Base-by-base conservation (phyloP, 345 rosid species). In the Brassica nigra region DNA sequence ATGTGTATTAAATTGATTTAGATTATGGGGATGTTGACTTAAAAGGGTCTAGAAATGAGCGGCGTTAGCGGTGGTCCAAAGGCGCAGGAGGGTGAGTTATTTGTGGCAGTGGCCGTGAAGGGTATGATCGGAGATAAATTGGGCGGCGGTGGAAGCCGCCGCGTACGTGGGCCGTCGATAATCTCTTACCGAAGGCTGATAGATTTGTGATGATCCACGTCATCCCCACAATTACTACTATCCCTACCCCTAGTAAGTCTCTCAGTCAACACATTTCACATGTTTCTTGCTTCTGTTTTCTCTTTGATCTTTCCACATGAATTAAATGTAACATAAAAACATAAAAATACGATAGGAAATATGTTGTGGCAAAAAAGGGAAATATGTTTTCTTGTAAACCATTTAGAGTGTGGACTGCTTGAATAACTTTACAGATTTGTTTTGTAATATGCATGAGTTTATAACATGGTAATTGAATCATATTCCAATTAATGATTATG, bases 101-200 rank as follows among this genome's bases (percentile, higher is more conserved):
- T 85, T 4, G 91, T 88, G 37, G 96, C 87, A n/a, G 87, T 92
- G 58, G 93, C 97, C 42, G 91, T 94, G 33, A 92, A 89, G 62
- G 90, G 90, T n/a, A 76, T 84, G n/a, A 63, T 71, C 12, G 85
- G 86, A 62, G 81, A 83, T 61, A 80, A 63, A 27, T 62, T 72
- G 10, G 85, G 89, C 44, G 91, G 94, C 18, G 84, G 68, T 33
- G 92, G 92, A 77, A 94, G 95, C 83, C 82, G 84, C 15, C 92
- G 97, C 1, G 97, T 90, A 79, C 85, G 86, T 94, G 95, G 98
- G 97, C 93, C 1, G 84, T 79, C 6, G 88, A 92, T 82, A 87
- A 89, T 72, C 85, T 90, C 54, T 57, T 81, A 70, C 84, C 84
- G 1, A 64, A 76, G 76, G 88, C 92, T 62, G 82, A 85, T 31